Percentiles rank a stretch among this genome's conserved stretches.
These are phyloP conservation scores for Daldinia grandis DNA, from an alignment of 495 filamentous ascomycete genomes.

Conservation along the genomic window DNA sequence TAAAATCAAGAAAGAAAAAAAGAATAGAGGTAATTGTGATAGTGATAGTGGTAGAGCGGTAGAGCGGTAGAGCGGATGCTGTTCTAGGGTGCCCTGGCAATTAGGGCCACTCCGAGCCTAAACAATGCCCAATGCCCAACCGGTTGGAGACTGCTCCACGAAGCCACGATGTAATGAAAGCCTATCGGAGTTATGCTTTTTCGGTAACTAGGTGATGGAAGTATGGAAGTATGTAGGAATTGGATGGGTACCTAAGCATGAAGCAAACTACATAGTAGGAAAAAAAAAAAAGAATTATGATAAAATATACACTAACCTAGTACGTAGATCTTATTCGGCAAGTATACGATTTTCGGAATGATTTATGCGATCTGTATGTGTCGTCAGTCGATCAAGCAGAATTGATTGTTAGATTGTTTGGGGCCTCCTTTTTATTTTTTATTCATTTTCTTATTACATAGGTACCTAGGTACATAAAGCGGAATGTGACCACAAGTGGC, in stretches of 20 bases:
- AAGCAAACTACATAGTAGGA: neutral
- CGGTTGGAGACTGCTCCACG: slow-evolving; percentile 1
- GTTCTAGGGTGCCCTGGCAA: neutral
- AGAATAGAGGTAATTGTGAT: neutral
- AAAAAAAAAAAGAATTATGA: slow-evolving; percentile 2
- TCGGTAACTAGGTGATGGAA: neutral
- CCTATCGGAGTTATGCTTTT: slow-evolving; percentile 21
- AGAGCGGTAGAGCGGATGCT: neutral
- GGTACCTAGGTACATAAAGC: too few species aligned
- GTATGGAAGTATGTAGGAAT: too few species aligned
- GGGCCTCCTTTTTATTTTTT: slow-evolving; percentile 6
- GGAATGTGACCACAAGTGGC: slow-evolving; percentile 4
- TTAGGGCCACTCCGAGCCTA: neutral
- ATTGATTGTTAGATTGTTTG: slow-evolving; percentile 11
- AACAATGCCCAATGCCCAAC: slow-evolving; percentile 9
- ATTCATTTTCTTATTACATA: slow-evolving; percentile 5
- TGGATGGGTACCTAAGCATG: neutral
- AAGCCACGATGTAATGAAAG: slow-evolving; percentile 1
- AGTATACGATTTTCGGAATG: slow-evolving; percentile 17
- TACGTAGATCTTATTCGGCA: slow-evolving; percentile 30
- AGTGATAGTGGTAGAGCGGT: neutral
- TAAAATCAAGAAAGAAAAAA: neutral
- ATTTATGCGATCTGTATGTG: slow-evolving; percentile 28
- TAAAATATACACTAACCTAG: neutral
- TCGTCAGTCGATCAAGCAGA: slow-evolving; percentile 24